Evolutionary conservation across 768 basidiomycete genomes (phyloP).

Genomic region (Trametes elegans): DNA sequence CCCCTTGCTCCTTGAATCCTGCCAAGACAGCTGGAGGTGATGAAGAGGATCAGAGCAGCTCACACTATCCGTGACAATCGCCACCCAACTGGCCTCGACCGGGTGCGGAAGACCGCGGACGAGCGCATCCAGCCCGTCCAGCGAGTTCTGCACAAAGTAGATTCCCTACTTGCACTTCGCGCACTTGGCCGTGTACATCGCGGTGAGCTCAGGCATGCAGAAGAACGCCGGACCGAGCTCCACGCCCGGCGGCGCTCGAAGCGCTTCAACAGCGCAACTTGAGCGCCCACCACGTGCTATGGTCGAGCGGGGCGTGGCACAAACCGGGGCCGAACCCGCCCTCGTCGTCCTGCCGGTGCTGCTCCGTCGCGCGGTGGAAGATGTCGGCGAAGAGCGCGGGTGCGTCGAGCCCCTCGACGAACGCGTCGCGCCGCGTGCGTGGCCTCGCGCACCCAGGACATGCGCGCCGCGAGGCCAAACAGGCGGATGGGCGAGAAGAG

Average conservation of each 20-base stretch:
- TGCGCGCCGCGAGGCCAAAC: conserved; percentile 44
- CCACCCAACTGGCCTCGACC: not conserved
- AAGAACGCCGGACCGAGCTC: conserved; percentile 13
- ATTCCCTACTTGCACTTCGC: conserved; percentile 14
- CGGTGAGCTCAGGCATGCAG: conserved; percentile 10
- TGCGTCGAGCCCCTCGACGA: conserved; percentile 38
- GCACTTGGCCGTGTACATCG: conserved; percentile 16
- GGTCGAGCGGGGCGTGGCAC: conserved; percentile 18
- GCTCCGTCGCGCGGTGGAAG: conserved; percentile 4
- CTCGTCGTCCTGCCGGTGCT: no score
- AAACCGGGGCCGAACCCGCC: not conserved
- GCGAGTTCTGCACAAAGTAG: conserved; percentile 19
- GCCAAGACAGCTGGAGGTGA: no score
- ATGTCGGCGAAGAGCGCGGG: conserved; percentile 35
- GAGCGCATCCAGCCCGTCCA: not conserved
- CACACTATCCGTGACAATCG: no score
- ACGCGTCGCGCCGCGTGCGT: conserved; percentile 40
- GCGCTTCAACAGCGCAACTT: conserved; percentile 20
- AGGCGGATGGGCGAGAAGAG: conserved; percentile 47
- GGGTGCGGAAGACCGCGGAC: not conserved
- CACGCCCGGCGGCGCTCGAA: conserved; percentile 16
- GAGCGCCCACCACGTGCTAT: conserved; percentile 20
- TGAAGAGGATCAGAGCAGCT: no score
- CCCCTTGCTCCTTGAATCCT: no score
- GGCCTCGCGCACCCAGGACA: conserved; percentile 46